phyloP scores from a whole-genome alignment of 78 protist genomes.

The Polysphondylium violaceum region DNA sequence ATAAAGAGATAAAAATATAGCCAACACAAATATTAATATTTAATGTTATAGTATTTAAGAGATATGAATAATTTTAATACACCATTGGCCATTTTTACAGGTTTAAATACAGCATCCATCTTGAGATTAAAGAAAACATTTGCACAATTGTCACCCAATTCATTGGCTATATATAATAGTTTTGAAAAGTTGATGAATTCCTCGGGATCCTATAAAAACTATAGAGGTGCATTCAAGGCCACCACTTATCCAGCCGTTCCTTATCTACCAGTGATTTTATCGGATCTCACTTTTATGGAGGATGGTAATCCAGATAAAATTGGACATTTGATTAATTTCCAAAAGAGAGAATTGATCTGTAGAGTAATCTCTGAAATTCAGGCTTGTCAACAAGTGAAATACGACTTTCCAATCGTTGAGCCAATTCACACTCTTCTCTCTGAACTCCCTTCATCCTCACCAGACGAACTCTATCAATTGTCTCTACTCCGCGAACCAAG shows the following conservation, averaged over 20 bases:
- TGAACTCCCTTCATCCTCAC: conserved; percentile 76
- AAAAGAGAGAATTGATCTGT: conserved; percentile 78
- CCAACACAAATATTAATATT: not conserved
- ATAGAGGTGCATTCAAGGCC: conserved; percentile 39
- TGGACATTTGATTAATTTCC: conserved; percentile 74
- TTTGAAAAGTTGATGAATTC: conserved; percentile 79
- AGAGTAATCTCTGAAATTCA: conserved; percentile 73
- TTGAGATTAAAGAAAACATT: conserved; percentile 73
- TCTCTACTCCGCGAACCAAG: conserved; percentile 73
- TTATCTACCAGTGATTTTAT: conserved; percentile 68
- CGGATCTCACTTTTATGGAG: conserved; percentile 86
- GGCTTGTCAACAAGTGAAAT: conserved; percentile 42
- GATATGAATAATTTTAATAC: conserved; percentile 85
- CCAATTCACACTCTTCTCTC: conserved; percentile 80
- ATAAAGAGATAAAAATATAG: too few species aligned
- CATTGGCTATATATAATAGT: conserved; percentile 8
- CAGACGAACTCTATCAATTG: conserved; percentile 64
- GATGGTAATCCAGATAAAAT: conserved; percentile 88
- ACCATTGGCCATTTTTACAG: conserved; percentile 70
- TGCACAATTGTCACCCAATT: conserved; percentile 43
- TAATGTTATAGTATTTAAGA: not conserved
- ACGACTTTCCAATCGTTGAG: conserved; percentile 81
- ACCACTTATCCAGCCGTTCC: conserved; percentile 45
- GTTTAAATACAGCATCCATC: conserved; percentile 72
- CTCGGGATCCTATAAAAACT: conserved; percentile 63